phyloP scores from a whole-genome alignment of 495 filamentous ascomycete genomes.

The Penicillium daleae region DNA sequence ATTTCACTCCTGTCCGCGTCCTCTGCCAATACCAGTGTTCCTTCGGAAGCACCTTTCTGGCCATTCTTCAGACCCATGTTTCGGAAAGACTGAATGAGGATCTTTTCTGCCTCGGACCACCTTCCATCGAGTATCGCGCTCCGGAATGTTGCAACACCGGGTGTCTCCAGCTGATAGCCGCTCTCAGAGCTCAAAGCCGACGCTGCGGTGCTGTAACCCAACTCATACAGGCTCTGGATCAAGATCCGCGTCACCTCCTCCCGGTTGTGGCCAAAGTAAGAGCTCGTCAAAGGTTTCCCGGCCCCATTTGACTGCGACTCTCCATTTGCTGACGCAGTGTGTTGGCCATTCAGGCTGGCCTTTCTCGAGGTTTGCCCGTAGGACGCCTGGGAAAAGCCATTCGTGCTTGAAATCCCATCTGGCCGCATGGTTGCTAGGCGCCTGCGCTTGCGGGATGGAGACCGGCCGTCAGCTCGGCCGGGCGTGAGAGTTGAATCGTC shows the following conservation, averaged over 20 bases:
- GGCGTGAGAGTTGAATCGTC: constrained; percentile 27
- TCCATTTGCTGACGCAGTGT: constrained; percentile 41
- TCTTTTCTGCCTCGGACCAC: constrained; percentile 82
- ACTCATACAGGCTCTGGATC: constrained; percentile 85
- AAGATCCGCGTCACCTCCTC: constrained; percentile 93
- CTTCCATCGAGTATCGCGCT: constrained; percentile 78
- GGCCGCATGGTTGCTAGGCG: constrained; percentile 66
- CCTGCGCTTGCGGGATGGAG: constrained; percentile 61
- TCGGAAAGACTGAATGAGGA: constrained; percentile 65
- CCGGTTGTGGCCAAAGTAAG: constrained; percentile 81
- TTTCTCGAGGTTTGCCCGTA: constrained; percentile 53
- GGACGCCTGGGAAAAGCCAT: constrained; percentile 52
- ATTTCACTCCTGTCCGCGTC: constrained; percentile 62
- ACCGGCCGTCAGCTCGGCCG: constrained; percentile 41
- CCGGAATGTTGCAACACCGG: constrained; percentile 81
- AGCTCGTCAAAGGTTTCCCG: constrained; percentile 38
- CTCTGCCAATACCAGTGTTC: constrained; percentile 55
- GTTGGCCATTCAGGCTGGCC: constrained; percentile 55
- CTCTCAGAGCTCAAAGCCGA: constrained; percentile 75
- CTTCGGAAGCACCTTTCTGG: constrained; percentile 33
- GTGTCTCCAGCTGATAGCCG: constrained; percentile 85
- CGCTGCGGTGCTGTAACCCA: constrained; percentile 83
- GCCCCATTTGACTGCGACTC: constrained; percentile 52
- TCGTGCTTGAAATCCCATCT: constrained; percentile 54
- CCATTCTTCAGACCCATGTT: constrained; percentile 16